Base-by-base conservation (phyloP, 1,284 basidiomycete genomes). In the Lentinula novae-zelandiae region DNA sequence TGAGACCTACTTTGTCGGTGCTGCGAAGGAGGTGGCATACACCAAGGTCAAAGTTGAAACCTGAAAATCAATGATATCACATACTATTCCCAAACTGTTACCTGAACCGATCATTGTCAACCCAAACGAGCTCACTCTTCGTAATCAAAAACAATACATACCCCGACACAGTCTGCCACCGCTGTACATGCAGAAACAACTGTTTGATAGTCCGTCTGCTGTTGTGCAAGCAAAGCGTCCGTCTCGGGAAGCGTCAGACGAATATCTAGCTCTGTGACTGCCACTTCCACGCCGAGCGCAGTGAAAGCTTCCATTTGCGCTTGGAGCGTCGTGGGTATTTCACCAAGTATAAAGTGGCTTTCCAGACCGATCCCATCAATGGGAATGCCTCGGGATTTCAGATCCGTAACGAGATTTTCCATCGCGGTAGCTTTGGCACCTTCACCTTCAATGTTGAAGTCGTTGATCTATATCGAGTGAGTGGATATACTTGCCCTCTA, bases 201-300 rank as follows among this genome's bases (percentile, higher is more conserved):
- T 13, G 67, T 78, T 67, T 76, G 66, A 67, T 79, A 83, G 64
- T 83, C 80, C 33, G 68, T 69, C 68, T 77, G 74, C 71, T 85
- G 83, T 64, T 82, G 79, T 44, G 70, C 73, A 12, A 82, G 71
- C 57, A 79, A 67, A 3, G 76, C 78, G 1, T 70, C 67, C 0
- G 82, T 83, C 15, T 72, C 74, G n/a, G 82, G 82, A 33, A 82
- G 73, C 31, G 74, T 73, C 73, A 84, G 82, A 27, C 81, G 75
- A 59, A 79, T 78, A 65, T 84, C 83, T 27, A 85, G 73, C 68
- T 84, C 83, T 3, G 79, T 82, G 62, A 81, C 73, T 27, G 79
- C 79, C 38, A 81, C 74, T 62, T 81, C 80, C 60, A 82, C 71
- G 36, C 81, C 79, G 34, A 83, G 76, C 22, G 73, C 75, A 12